Conservation (phyloP, 768 basidiomycete genomes). For the Mycena epipterygia region DNA sequence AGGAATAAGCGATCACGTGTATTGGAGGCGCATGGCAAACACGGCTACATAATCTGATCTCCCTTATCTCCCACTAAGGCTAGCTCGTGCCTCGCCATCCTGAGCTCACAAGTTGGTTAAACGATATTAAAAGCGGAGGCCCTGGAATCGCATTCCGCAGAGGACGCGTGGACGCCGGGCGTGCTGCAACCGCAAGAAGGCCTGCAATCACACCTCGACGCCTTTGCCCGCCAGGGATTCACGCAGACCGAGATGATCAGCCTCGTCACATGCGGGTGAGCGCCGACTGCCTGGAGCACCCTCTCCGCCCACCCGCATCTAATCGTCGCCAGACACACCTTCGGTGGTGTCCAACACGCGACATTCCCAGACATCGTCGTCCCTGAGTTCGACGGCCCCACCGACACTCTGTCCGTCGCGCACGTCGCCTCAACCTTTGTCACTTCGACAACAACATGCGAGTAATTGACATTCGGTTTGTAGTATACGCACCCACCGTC, state of each 20-base stretch:
- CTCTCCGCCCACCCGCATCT: neutral
- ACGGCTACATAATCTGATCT: too few species aligned
- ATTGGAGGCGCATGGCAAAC: too few species aligned
- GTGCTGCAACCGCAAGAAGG: conserved; percentile 16
- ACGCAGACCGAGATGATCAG: too few species aligned
- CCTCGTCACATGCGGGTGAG: conserved; percentile 16
- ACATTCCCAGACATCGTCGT: conserved; percentile 11
- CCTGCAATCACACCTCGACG: too few species aligned
- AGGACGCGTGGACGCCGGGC: conserved; percentile 17
- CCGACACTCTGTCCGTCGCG: neutral
- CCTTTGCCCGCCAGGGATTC: too few species aligned
- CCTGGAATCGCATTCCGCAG: conserved; percentile 23
- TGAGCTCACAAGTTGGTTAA: too few species aligned
- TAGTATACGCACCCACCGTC: neutral
- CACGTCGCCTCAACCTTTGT: conserved; percentile 3
- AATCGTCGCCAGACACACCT: too few species aligned
- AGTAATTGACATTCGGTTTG: neutral
- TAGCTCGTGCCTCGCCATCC: too few species aligned
- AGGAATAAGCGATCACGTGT: too few species aligned
- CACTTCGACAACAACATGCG: conserved; percentile 12
- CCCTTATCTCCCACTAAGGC: too few species aligned
- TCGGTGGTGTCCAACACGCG: conserved; percentile 15
- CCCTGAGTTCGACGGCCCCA: conserved; percentile 3
- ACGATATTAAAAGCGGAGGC: too few species aligned
- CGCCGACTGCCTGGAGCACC: neutral